Conservation (phyloP, 305 asterid genomes). For the Rubia tinctorum region DNA sequence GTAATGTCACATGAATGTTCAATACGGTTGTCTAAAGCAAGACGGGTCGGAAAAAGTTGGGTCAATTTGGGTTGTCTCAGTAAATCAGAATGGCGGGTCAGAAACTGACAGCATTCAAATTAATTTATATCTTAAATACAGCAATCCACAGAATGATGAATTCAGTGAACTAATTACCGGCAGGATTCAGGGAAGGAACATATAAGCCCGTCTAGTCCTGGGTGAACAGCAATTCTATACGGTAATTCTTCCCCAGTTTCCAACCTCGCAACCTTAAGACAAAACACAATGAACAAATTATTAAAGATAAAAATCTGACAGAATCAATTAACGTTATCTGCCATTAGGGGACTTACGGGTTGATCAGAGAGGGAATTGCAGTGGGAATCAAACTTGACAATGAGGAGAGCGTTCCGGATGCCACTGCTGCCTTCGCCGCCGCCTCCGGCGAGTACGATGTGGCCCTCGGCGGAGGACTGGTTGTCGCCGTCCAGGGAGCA, state of each 20-base stretch:
- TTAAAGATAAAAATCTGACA: background rate
- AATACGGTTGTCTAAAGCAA: too few relatives aligned
- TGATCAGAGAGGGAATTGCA: conserved; percentile 63
- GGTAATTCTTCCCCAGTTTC: conserved; percentile 86
- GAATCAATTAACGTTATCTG: background rate
- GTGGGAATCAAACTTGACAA: conserved; percentile 50
- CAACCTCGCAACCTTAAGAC: conserved; percentile 54
- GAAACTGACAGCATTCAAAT: background rate
- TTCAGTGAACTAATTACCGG: conserved; percentile 39
- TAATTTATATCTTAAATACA: background rate
- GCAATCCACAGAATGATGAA: background rate
- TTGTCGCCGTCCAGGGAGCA: conserved; percentile 28
- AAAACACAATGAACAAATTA: background rate
- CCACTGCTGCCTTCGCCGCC: conserved; percentile 97
- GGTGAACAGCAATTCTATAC: conserved; percentile 86
- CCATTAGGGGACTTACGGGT: conserved; percentile 49
- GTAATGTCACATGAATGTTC: too few relatives aligned
- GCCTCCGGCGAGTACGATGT: conserved; percentile 80
- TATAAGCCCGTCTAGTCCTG: conserved; percentile 76
- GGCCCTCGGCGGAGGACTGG: conserved; percentile 21
- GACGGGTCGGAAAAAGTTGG: too few relatives aligned
- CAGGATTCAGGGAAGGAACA: conserved; percentile 82
- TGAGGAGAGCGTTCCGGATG: conserved; percentile 68
- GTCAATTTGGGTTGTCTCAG: background rate
- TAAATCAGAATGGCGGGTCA: background rate